phyloP scores from a whole-genome alignment of 2,329 filamentous ascomycete species.

The Aspergillus piperis region DNA sequence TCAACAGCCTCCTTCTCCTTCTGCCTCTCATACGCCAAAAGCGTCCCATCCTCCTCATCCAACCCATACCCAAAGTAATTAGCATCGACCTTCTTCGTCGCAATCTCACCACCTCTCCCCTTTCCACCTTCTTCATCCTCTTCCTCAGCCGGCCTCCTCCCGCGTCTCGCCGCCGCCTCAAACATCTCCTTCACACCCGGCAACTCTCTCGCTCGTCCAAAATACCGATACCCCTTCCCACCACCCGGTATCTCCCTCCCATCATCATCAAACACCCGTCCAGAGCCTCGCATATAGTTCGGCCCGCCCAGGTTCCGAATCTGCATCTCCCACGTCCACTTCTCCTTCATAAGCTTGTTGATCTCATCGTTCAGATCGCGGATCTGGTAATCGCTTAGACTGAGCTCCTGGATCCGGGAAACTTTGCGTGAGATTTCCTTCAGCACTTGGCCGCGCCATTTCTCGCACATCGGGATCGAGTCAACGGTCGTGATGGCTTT shows the following conservation, averaged over 20 bases:
- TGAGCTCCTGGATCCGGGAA: slow-evolving; percentile 87
- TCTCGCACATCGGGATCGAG: slow-evolving; percentile 84
- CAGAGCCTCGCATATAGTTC: slow-evolving; percentile 84
- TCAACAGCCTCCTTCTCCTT: slow-evolving; percentile 83
- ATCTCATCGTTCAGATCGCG: slow-evolving; percentile 98
- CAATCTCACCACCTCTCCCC: slow-evolving; percentile 43
- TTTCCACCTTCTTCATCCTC: slow-evolving; percentile 63
- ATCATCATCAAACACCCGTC: slow-evolving; percentile 71
- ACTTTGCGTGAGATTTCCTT: slow-evolving; percentile 98
- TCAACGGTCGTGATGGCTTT: slow-evolving; percentile 87
- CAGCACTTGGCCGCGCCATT: slow-evolving; percentile 96
- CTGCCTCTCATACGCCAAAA: slow-evolving; percentile 76
- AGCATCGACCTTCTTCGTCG: slow-evolving; percentile 75
- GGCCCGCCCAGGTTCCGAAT: slow-evolving; percentile 94
- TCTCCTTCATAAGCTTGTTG: slow-evolving; percentile 98
- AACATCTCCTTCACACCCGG: slow-evolving; percentile 97
- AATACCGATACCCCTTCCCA: slow-evolving; percentile 91
- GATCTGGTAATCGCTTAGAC: slow-evolving; percentile 94
- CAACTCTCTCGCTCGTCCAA: slow-evolving; percentile 83
- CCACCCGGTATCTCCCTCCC: slow-evolving; percentile 69
- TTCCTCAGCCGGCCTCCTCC: slow-evolving; percentile 66
- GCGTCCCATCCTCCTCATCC: slow-evolving; percentile 81
- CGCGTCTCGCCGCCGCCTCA: slow-evolving; percentile 68
- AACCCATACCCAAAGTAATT: slow-evolving; percentile 94
- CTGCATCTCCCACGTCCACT: slow-evolving; percentile 98